These are phyloP conservation scores for Neophaeococcomyces aloes DNA, from an alignment of 2,329 filamentous ascomycete genomes.

Conservation along the genomic window DNA sequence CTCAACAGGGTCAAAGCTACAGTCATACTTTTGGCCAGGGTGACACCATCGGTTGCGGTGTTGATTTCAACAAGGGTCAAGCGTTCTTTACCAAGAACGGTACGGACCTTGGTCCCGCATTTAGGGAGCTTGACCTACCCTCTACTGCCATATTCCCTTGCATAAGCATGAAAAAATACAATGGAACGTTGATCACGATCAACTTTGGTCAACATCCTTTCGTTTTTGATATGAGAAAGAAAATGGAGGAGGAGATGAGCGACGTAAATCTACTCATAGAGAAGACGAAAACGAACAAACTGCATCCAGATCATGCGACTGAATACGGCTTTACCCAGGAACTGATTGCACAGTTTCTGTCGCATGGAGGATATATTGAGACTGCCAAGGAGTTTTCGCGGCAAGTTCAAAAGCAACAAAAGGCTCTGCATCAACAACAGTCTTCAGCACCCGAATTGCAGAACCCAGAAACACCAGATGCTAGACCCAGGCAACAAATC, in stretches of 20 bases:
- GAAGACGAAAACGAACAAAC: constrained; percentile 43
- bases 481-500: constrained; percentile 50
- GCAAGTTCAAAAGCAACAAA: constrained; percentile 65
- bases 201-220: constrained; percentile 66
- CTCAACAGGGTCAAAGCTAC: constrained; percentile 46
- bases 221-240: constrained; percentile 78
- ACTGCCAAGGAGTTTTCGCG: constrained; percentile 79
- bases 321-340: constrained; percentile 74
- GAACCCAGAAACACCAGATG: constrained; percentile 67
- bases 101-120: constrained; percentile 44
- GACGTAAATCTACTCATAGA: constrained; percentile 53
- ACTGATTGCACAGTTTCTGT: constrained; percentile 76
- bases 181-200: constrained; percentile 46
- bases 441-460: constrained; percentile 49
- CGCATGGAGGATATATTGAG: constrained; percentile 91
- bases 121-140: constrained; percentile 34
- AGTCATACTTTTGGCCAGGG: constrained; percentile 49
- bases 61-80: constrained; percentile 51
- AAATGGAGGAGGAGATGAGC: constrained; percentile 56
- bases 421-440: constrained; percentile 51
- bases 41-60: constrained; percentile 54
- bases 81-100: constrained; percentile 60
- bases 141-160: constrained; percentile 35
- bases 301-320: constrained; percentile 48
- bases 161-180: constrained; percentile 55